Base-by-base conservation (phyloP, 192 early-diverging fungal species). In the Linnemannia zychae region DNA sequence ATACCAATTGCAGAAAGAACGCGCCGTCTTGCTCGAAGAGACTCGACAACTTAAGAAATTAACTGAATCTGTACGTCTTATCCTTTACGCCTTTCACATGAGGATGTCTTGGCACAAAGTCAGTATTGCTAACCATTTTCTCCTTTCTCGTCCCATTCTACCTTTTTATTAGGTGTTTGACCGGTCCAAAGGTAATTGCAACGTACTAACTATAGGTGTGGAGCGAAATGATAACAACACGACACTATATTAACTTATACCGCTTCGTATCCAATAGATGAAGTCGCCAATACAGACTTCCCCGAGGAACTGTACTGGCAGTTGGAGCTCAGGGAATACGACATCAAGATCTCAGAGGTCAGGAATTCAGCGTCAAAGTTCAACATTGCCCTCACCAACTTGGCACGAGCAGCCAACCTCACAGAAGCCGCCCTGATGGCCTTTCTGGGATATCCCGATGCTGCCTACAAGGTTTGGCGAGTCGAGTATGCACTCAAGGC, bases 301-400 rank as follows among this genome's bases (percentile, higher is more conserved):
- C 82, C 82, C 6, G 82, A 84, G 31, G 82, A 84, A 31, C 69
- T 84, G 11, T 69, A 84, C 60, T 84, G 82, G 82, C 82, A 84
- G 67, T 36, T 84, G 44, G 82, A 84, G 24, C 69, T 84, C 12
- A 78, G 71, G 46, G 82, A 84, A 72, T 84, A 84, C 33, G 82
- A 84, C 36, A n/a, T 75, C 7, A 84, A 84, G 73, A 84, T 84
- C 53, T 33, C 47, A 18, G 60, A 67, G 1, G 53, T 75, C 7
- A 36, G 71, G n/a, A 72, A 49, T 2, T 74, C 78, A 60, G 37
- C 75, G 3, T 50, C 63, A 7, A 84, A 84, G 20, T 84, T 72
- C 47, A 78, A 84, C 34, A 79, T 44, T 52, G 82, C 82, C 13
- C 47, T 79, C 24, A 70, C 73, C 17, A 75, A 69, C 44, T 60